Base-by-base conservation (phyloP, 106 monocot genomes). In the Hemerocallis citrina region DNA sequence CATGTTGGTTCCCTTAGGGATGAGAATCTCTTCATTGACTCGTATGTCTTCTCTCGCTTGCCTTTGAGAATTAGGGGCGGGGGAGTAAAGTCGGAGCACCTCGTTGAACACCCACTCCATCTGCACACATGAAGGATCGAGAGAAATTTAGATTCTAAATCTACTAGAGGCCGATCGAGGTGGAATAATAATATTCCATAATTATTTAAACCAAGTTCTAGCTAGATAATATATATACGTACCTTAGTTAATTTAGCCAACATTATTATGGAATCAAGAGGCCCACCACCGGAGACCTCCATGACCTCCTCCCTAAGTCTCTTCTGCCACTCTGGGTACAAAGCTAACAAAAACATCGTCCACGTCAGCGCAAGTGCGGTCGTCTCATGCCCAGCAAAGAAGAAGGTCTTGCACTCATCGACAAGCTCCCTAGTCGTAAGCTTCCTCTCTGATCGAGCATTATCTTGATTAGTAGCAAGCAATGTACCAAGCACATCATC, bases 381-480 rank as follows among this genome's bases (percentile, higher is more conserved):
- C 20, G 86, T 86, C 69, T 92, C 92, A 16, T 86, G 86, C 7
- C 92, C 86, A 25, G 51, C 92, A 28, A 86, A 92, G 64, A 80
- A 83, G 66, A 92, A 86, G 10, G 82, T 86, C 80, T 92, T 92
- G 77, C 81, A 85, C 76, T 91, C 85, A 37, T 82, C 90, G 0
- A 90, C 73, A n/a, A 90, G 77, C 72, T 85, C 81, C n/a, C 67
- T 46, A 6, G 41, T 63, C 25, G 81, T 74, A 11, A 90, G 57
- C 70, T 68, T 70, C 70, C 66, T 65, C 72, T 70, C 36, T 1
- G 3, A 12, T 35, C 3, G 3, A 1, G 37, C 75, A 7, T 41
- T 34, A 12, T 58, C 30, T 34, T 69, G 46, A 42, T 57, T 76
- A n/a, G 63, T 74, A 5, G 65, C 81, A 8, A 90, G 67, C 27